Evolutionary conservation across 1,139 yeast genomes (phyloP), one percentile per base, ranked within the genome.

Genomic region (Hyphopichia burtonii): DNA sequence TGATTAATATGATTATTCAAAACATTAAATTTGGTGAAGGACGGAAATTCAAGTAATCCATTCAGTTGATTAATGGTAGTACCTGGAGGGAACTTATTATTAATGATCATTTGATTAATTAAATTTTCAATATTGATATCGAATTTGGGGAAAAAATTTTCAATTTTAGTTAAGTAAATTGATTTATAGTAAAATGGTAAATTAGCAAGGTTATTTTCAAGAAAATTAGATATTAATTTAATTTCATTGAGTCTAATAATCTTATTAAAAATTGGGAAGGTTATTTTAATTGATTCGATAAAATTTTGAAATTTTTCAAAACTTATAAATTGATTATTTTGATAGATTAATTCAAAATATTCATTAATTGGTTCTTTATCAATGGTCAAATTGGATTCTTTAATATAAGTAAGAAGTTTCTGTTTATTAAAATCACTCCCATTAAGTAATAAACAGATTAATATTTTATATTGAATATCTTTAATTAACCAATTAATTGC

Each of bases 341-440:
- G n/a, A 14, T 33, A 12, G 2, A 51, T 35, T 20, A 51, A 37
- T 6, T 48, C 39, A 33, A 49, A 48, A 12, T 41, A 44, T 18
- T 15, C 22, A 16, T 36, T 20, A 15, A 12, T 23, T 19, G 41
- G 38, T 20, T 31, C 40, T 18, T 37, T 38, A 15, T 28, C 28
- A 9, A 44, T 31, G 37, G 47, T 19, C 15, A 32, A 32, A 46
- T 44, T n/a, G 35, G 37, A 17, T 4, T 51, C 50, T 17, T 48
- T 48, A 22, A 71, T 46, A 48, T 58, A 66, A 18, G 50, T 51
- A n/a, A 57, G 44, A 10, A 68, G 55, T 31, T 61, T 63, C 18
- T 50, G 44, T 41, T 65, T 65, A 36, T 74, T 54, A 45, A 66
- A 69, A 44, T 70, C 75, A 40, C 64, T 59, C 37, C 61, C 59